These are phyloP conservation scores for Betula pendula DNA, from an alignment of 306 rosid species.

Conservation along the genomic window DNA sequence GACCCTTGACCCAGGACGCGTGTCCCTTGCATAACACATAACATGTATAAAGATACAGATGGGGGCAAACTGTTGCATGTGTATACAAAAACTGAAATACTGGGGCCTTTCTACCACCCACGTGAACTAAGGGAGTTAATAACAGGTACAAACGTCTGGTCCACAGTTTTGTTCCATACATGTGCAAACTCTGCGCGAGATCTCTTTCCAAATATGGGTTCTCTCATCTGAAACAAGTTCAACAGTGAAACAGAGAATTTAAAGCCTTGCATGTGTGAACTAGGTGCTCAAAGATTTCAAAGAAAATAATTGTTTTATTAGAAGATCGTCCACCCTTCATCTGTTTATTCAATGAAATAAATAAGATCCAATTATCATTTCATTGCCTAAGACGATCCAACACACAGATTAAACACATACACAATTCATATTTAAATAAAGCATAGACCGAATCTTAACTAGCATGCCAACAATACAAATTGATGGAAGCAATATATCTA, in stretches of 20 bases:
- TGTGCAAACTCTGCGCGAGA: conserved; percentile 64
- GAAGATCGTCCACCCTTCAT: too few species aligned
- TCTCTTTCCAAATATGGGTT: conserved; percentile 69
- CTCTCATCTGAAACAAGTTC: conserved; percentile 46
- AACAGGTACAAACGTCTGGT: conserved; percentile 70
- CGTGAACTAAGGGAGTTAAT: conserved; percentile 76
- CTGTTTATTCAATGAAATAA: background rate
- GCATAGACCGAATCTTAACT: conserved; percentile 1
- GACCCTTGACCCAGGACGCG: conserved; percentile 1
- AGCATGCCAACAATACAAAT: background rate
- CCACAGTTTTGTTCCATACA: conserved; percentile 78
- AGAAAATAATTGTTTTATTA: background rate
- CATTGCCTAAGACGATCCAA: background rate
- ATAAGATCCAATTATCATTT: background rate
- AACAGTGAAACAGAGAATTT: conserved; percentile 18
- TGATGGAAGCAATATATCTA: background rate
- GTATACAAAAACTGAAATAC: conserved; percentile 14
- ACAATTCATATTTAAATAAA: background rate
- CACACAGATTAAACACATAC: too few species aligned
- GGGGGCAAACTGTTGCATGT: conserved; percentile 15
- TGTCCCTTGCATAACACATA: conserved; percentile 1
- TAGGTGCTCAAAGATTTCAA: background rate
- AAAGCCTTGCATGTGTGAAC: too few species aligned
- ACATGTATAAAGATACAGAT: conserved; percentile 21
- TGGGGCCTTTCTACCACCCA: conserved; percentile 69